Base-by-base conservation (phyloP, 2,329 filamentous ascomycete genomes). In the Aspergillus pseudoterreus region DNA sequence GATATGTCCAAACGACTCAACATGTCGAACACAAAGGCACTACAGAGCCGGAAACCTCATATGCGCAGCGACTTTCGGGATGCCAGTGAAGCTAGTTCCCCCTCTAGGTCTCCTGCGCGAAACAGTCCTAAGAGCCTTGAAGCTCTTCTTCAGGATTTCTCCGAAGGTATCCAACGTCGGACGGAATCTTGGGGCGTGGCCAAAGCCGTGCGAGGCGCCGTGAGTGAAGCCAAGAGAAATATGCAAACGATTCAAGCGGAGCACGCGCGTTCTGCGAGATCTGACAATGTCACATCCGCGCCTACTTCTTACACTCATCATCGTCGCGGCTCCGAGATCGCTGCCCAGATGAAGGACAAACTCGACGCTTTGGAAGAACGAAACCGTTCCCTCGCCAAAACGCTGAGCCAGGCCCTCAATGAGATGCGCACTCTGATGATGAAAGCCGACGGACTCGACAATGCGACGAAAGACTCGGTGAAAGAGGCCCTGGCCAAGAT, bases 101-200 rank as follows among this genome's bases (percentile, higher is more conserved):
- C 74, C 4, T 64, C 59, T 21, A 59, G 63, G 9, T 72, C 69
- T n/a, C 65, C 73, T 3, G 65, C 64, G 4, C 62, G 70, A 49
- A 70, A 58, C 50, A 74, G 62, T 51, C 69, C 65, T 14, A 73
- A 71, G 47, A 71, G 74, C 11, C 63, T 78, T 1, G 76, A 78
- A 55, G 62, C 67, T 2, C 60, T 78, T 22, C 71, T 78, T 24
- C 74, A 77, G 52, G 75, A 78, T 56, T 74, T 78, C 27, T 75
- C 76, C 1, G 72, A 74, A 51, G 73, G 73, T 11, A 65, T 78
- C 6, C 75, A 78, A 52, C 73, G 69, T 41, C 73, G 74, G 6
- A 75, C 75, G 8, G 76, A 78, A 58, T 64, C 69, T 4, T 78
- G 76, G 76, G 74, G 74, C 4, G 75, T 78, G 22, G 70, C 74